Base-by-base conservation (phyloP, 2,329 filamentous ascomycete genomes). In the Coleophoma eucalyptorum region DNA sequence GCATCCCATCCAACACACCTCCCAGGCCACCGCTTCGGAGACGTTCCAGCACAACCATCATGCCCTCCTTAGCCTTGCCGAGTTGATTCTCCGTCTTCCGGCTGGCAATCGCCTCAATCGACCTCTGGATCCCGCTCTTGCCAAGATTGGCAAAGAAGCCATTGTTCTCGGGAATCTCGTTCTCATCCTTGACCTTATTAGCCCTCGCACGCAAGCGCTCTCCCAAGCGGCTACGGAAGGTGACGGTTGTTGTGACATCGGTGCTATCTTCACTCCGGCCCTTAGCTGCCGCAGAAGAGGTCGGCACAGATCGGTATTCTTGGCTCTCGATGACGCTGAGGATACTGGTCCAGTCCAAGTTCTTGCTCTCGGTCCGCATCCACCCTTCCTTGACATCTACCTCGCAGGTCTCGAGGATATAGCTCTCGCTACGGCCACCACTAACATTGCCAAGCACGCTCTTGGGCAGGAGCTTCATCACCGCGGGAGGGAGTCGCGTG, bases 291-390 rank as follows among this genome's bases (percentile, higher is more conserved):
- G 13, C 15, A 38, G 35, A n/a, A 26, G 26, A 26, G 6, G 26
- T 8, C 26, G 26, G 26, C 26, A 26, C 26, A 5, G 26, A 26
- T 15, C 74, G 76, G 68, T 90, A 94, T 50, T 80, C 72, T 65
- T 94, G 89, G 59, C 83, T 77, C 71, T 94, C 89, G 18, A 91
- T 76, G 12, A 94, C 88, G 44, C 84, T 89, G 37, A 94, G 71
- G 16, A 94, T 86, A 53, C 89, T 87, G 5, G 88, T 89, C 70
- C 87, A 93, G 69, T 93, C 90, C 48, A 94, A 75, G 62, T 94
- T 94, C 56, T 83, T 79, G 62, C 84, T 89, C 71, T 93, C 88
- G 0, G 87, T 90, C 65, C 81, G 79, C 87, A 94, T 92, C 83
- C 86, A 90, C 43, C 89, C 89, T 63, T 91, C 82, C 53, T 82